Evolutionary conservation across 257 asterid genomes (phyloP).

Genomic region (Solanum commersonii): DNA sequence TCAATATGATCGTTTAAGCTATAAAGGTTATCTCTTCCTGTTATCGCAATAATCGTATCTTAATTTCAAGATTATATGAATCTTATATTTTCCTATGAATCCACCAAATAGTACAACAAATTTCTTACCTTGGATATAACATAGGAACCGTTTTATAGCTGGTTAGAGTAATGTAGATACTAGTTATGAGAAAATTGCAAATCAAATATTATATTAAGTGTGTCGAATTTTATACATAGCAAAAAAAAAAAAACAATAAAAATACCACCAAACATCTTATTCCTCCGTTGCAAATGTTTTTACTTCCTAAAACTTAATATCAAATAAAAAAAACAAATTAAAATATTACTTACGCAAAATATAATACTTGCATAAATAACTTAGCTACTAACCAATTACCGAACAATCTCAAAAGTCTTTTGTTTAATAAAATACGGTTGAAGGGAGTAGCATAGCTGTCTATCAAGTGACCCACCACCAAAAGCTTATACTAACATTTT

Average conservation of each 20-base stretch:
- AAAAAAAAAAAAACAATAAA: neutral
- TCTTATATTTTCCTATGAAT: neutral
- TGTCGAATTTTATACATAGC: neutral
- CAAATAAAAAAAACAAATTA: too few relatives aligned
- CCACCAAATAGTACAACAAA: neutral
- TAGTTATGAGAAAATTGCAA: neutral
- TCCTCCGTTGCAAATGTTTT: neutral
- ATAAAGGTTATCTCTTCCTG: neutral
- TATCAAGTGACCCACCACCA: conserved; percentile 45
- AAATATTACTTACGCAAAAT: neutral
- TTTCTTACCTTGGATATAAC: neutral
- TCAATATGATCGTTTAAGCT: neutral
- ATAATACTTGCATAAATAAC: neutral
- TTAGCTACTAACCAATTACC: neutral
- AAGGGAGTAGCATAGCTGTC: neutral
- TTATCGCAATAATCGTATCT: neutral
- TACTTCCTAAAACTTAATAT: neutral
- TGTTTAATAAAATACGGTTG: neutral
- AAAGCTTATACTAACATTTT: conserved; percentile 11
- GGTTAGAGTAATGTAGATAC: neutral
- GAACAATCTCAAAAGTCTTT: neutral
- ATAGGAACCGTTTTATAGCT: neutral
- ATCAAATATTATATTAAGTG: neutral
- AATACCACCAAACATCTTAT: neutral
- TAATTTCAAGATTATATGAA: neutral